phyloP scores from a whole-genome alignment of 2,329 filamentous ascomycete species.

The Fusarium sp. region DNA sequence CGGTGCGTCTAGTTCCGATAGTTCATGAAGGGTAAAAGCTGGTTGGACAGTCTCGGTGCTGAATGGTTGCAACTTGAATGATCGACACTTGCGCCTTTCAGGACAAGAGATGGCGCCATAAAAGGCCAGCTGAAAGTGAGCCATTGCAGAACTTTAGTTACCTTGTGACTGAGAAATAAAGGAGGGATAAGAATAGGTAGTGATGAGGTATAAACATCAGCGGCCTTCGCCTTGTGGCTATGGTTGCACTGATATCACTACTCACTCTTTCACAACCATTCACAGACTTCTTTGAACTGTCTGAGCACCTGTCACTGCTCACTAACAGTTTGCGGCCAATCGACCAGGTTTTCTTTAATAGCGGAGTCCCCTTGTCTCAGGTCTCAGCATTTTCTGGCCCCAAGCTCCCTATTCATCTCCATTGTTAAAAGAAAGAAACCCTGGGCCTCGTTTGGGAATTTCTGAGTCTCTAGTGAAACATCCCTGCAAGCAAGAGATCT shows the following conservation, averaged over 20 bases:
- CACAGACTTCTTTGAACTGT: slow-evolving; percentile 2
- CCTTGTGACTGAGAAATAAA: neutral
- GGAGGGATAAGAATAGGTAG: neutral
- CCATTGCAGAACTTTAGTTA: neutral
- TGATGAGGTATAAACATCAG: slow-evolving; percentile 20
- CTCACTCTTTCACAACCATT: neutral
- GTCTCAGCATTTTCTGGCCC: slow-evolving; percentile 21
- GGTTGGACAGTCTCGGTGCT: slow-evolving; percentile 12
- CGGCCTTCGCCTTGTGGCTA: slow-evolving; percentile 4
- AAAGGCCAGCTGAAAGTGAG: slow-evolving; percentile 7
- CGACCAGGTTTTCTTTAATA: neutral
- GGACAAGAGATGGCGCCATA: slow-evolving; percentile 32
- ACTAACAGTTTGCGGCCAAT: slow-evolving; percentile 8
- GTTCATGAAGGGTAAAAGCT: slow-evolving; percentile 6
- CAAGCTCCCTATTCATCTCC: slow-evolving; percentile 17
- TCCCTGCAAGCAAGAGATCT: slow-evolving; percentile 34
- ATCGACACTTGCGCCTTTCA: slow-evolving; percentile 37
- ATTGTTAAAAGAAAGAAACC: slow-evolving; percentile 10
- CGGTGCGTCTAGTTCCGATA: slow-evolving; percentile 22
- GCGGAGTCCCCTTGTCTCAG: slow-evolving; percentile 34
- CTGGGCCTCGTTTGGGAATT: slow-evolving; percentile 1
- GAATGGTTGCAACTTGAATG: slow-evolving; percentile 12
- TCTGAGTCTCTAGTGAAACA: slow-evolving; percentile 5
- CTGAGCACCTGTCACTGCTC: neutral
- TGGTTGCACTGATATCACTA: slow-evolving; percentile 13